phyloP scores from a whole-genome alignment of 768 basidiomycete genomes.

The Podaxis mareebaensis region DNA sequence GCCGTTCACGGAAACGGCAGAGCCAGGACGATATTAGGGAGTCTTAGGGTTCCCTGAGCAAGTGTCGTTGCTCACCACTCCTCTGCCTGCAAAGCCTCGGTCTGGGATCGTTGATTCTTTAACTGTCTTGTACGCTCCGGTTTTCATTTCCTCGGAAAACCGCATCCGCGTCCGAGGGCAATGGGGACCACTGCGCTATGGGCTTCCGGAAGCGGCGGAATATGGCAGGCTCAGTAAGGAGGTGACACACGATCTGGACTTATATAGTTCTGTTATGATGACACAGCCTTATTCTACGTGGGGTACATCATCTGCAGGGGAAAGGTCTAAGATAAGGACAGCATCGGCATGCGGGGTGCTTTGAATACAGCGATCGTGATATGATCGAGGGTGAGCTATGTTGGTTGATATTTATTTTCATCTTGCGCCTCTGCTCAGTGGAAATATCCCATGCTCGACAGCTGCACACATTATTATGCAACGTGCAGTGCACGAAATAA shows the following conservation, averaged over 20 bases:
- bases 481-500: background rate
- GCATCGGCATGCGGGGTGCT: background rate
- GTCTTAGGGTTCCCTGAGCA: background rate
- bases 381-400: background rate
- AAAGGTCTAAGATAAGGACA: background rate
- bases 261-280: background rate
- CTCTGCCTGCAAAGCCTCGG: background rate
- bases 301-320: background rate
- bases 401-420: background rate
- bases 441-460: background rate
- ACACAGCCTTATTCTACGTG: background rate
- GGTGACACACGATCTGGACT: background rate
- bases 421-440: background rate
- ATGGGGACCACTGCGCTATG: background rate
- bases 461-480: too few species aligned
- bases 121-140: background rate
- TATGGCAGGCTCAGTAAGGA: background rate
- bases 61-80: background rate
- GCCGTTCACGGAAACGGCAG: conserved; percentile 1
- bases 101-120: background rate
- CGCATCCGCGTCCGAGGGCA: background rate
- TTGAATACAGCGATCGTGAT: background rate
- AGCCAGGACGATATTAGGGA: background rate
- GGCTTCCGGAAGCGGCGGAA: background rate
- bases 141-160: background rate